These are phyloP conservation scores for Melastoma malabathricum DNA, from an alignment of 345 rosid genomes.

Conservation along the genomic window DNA sequence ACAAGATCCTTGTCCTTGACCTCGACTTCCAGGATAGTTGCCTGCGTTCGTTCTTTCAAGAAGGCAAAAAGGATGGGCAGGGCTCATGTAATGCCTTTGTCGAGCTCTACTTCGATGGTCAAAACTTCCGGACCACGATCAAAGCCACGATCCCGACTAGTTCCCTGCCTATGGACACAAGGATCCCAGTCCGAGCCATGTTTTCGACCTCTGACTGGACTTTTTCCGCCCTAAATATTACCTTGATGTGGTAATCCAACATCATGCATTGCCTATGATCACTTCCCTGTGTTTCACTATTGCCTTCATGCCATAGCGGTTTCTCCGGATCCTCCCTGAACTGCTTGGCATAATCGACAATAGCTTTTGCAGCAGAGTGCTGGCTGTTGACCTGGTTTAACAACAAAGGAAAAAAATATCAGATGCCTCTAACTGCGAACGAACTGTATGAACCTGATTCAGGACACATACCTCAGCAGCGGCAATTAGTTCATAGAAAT, in stretches of 20 bases:
- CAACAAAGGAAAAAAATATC: background rate
- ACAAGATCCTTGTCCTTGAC: conserved; percentile 81
- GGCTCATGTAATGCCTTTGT: too few species aligned
- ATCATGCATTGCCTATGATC: conserved; percentile 64
- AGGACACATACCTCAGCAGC: conserved; percentile 52
- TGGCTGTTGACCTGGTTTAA: conserved; percentile 55
- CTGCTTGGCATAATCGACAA: conserved; percentile 57
- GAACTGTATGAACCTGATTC: too few species aligned
- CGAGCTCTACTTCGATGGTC: too few species aligned
- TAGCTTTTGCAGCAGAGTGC: conserved; percentile 77
- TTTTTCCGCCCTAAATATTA: conserved; percentile 47
- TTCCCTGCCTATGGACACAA: conserved; percentile 48
- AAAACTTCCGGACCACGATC: too few species aligned
- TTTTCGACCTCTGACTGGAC: conserved; percentile 47
- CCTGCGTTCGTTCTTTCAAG: conserved; percentile 87
- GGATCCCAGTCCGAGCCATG: conserved; percentile 66
- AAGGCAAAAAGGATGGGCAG: too few species aligned
- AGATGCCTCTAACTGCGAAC: background rate
- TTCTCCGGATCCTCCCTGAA: conserved; percentile 57
- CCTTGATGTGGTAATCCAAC: conserved; percentile 20
- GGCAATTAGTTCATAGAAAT: conserved; percentile 63
- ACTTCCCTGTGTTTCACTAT: conserved; percentile 38
- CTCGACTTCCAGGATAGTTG: conserved; percentile 68
- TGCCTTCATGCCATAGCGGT: conserved; percentile 66
- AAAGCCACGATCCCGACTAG: conserved; percentile 48